Base-by-base conservation (phyloP, 2,329 filamentous ascomycete genomes). In the Aspergillus japonicus region DNA sequence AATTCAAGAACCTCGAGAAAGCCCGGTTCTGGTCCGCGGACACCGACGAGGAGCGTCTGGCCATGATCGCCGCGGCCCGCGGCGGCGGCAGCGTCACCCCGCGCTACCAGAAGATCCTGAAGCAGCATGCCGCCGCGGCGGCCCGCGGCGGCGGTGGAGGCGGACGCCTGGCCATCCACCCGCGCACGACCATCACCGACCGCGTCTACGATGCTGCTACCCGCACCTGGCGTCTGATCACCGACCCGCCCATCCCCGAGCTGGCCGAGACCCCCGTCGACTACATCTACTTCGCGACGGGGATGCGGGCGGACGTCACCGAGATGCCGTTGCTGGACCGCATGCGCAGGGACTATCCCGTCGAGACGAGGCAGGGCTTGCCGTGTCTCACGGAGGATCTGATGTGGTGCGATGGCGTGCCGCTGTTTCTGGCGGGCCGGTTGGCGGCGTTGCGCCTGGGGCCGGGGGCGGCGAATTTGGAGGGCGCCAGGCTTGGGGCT, bases 81-180 rank as follows among this genome's bases (percentile, higher is more conserved):
- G 87, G 88, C 16, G 91, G 91, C 2, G 90, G 90, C n/a, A 92
- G 88, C 72, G 85, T 93, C 64, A 92, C 87, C 4, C 87, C 89
- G 0, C 78, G 81, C 0, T 92, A 87, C 72, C 78, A 85, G 63
- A 90, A 88, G 70, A 81, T 86, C n/a, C 75, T 92, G 6, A 86
- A 88, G 70, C 77, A 82, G 5, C 86, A 90, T 67, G 72, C 84
- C 1, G 74, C 82, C 0, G 70, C 76, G 23, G 23, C 23, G 21
- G 21, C 21, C 21, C 21, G 21, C 23, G 2, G 23, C 23, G 23
- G 23, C 23, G 23, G 23, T 2, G 23, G 23, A 2, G 23, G 23
- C 0, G 81, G 83, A 1, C 80, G 79, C 11, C 75, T 90, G 2
- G 78, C 79, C 7, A 74, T 91, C 7, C 80, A 84, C 57, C 83